phyloP scores from a whole-genome alignment of 192 early-diverging fungal genomes.

The Radiomyces spectabilis region DNA sequence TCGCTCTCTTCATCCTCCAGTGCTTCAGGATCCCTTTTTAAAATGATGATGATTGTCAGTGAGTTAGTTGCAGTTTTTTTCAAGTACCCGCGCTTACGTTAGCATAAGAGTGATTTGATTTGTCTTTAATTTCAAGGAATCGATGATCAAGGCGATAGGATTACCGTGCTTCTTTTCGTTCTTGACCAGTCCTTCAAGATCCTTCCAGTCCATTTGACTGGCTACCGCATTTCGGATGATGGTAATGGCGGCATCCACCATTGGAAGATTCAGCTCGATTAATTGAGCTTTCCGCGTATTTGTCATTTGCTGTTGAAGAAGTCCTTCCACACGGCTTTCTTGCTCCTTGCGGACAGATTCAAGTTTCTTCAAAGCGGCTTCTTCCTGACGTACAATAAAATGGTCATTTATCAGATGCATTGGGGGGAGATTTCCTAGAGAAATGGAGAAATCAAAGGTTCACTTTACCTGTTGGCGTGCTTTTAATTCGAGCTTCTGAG shows the following conservation, averaged over 20 bases:
- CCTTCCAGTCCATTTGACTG: conserved; percentile 93
- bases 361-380: conserved; percentile 73
- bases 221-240: conserved; percentile 86
- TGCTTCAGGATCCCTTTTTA: conserved; percentile 48
- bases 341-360: conserved; percentile 76
- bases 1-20: conserved; percentile 31
- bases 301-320: conserved; percentile 63
- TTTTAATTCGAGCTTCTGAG: conserved; percentile 69
- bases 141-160: conserved; percentile 74
- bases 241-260: conserved; percentile 82
- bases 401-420: no score
- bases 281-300: conserved; percentile 71
- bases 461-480: conserved; percentile 25
- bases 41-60: conserved; percentile 12
- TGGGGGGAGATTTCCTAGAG: no score
- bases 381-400: no score
- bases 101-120: conserved; percentile 75
- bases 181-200: conserved; percentile 78
- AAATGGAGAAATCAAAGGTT: no score
- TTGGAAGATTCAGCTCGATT: conserved; percentile 78
- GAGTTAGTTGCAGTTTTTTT: conserved; percentile 15
- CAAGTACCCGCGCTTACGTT: conserved; percentile 20
- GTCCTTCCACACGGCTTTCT: conserved; percentile 63
- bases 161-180: conserved; percentile 76
- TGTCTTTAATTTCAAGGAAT: conserved; percentile 62